Evolutionary conservation across 2,329 filamentous ascomycete species (phyloP).

Genomic region (Penicillium decumbens): DNA sequence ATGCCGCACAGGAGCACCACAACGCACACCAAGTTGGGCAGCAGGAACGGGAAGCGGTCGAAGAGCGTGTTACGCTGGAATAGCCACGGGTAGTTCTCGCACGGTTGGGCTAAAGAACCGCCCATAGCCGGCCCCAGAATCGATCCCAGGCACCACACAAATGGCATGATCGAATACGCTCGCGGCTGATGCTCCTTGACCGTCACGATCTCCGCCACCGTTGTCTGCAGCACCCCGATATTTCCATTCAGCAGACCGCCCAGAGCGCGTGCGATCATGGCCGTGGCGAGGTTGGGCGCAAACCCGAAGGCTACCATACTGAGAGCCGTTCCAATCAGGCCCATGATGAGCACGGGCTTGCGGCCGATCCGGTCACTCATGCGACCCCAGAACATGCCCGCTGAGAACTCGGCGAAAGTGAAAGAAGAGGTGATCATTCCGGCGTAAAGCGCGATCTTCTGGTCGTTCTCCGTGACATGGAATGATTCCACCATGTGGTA

Average conservation of each 20-base stretch:
- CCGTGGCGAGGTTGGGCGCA: constrained; percentile 72
- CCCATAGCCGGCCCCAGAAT: constrained; percentile 90
- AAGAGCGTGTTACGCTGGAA: constrained; percentile 74
- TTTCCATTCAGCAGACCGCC: constrained; percentile 94
- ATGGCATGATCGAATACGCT: constrained; percentile 95
- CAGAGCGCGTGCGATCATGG: constrained; percentile 79
- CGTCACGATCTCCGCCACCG: constrained; percentile 87
- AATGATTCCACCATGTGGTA: constrained; percentile 97
- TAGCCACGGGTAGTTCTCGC: constrained; percentile 69
- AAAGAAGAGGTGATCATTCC: constrained; percentile 96
- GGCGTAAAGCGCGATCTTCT: constrained; percentile 82
- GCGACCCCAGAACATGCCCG: constrained; percentile 86
- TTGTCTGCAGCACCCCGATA: constrained; percentile 91
- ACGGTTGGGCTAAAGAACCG: constrained; percentile 81
- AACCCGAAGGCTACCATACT: constrained; percentile 94
- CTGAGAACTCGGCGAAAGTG: constrained; percentile 90
- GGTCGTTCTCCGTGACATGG: constrained; percentile 70
- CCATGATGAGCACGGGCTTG: constrained; percentile 85
- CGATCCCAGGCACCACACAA: constrained; percentile 96
- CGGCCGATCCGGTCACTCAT: constrained; percentile 87
- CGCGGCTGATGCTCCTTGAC: constrained; percentile 90
- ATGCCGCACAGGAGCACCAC: constrained; percentile 72
- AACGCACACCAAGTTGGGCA: constrained; percentile 88
- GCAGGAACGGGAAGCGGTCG: constrained; percentile 80
- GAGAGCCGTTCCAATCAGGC: constrained; percentile 83